A percentile compares a stretch with the other conserved stretches of the same genome.
Evolutionary conservation across 192 early-diverging fungal species (phyloP).

Genomic region (Coemansia sp.): DNA sequence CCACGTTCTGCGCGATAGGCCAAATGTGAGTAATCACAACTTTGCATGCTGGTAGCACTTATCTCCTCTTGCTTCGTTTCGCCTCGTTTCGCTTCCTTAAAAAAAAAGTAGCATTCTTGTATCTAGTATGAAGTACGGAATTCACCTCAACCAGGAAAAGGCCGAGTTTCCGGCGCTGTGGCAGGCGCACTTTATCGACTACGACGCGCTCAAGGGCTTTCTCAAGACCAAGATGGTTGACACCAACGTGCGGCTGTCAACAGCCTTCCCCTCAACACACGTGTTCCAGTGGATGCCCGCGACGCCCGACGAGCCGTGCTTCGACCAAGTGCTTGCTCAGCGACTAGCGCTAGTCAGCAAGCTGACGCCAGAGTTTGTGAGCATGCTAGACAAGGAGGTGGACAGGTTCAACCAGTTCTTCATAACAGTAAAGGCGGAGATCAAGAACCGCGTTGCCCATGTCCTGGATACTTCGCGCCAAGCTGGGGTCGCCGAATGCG

Average conservation of each 20-base stretch:
- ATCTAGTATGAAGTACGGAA: constrained; percentile 72
- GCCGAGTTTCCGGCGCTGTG: constrained; percentile 66
- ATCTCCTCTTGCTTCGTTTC: not conserved
- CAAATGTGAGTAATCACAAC: not conserved
- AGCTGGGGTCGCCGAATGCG: constrained; percentile 28
- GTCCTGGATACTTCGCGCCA: constrained; percentile 19
- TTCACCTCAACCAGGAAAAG: constrained; percentile 68
- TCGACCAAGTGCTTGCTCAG: constrained; percentile 62
- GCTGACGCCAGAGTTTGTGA: constrained; percentile 70
- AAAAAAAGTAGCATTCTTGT: not conserved
- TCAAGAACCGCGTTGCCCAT: constrained; percentile 11
- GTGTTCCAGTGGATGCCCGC: constrained; percentile 29
- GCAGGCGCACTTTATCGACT: constrained; percentile 73
- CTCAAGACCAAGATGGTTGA: constrained; percentile 67
- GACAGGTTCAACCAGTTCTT: constrained; percentile 64
- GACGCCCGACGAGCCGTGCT: constrained; percentile 32
- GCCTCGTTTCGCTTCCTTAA: not conserved
- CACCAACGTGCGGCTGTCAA: constrained; percentile 54
- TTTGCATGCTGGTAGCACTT: not conserved
- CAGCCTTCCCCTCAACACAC: constrained; percentile 40
- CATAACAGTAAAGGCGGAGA: constrained; percentile 33
- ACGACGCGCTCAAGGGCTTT: constrained; percentile 66
- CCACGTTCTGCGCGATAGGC: not conserved
- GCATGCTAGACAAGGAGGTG: constrained; percentile 67
- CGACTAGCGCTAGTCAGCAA: constrained; percentile 61